Conservation (phyloP, 768 basidiomycete species). For the Leccinum imitatum region DNA sequence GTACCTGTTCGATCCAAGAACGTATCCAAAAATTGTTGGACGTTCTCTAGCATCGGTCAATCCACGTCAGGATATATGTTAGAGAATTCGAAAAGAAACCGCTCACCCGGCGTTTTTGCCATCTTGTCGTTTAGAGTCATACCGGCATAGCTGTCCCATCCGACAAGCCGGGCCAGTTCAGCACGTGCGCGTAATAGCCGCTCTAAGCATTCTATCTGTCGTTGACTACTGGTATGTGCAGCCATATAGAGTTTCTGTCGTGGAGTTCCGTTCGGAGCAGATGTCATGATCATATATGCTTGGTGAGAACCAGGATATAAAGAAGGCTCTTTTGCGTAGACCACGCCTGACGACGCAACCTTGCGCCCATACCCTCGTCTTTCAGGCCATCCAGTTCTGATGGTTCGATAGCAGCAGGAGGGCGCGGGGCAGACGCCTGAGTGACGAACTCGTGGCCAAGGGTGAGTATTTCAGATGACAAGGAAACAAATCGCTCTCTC, state of each 20-base stretch:
- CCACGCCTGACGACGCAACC: conserved; percentile 71
- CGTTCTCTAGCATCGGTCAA: conserved; percentile 59
- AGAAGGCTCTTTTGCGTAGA: conserved; percentile 74
- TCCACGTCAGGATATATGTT: conserved; percentile 2
- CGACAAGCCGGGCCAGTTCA: conserved; percentile 81
- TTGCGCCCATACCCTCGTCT: conserved; percentile 73
- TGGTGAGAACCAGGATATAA: conserved; percentile 85
- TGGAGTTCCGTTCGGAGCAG: conserved; percentile 82
- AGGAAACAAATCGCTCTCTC: conserved; percentile 78
- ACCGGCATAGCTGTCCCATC: conserved; percentile 81
- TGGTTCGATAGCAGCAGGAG: conserved; percentile 66
- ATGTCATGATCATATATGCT: conserved; percentile 91
- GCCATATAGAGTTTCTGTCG: conserved; percentile 82
- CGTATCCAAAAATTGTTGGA: conserved; percentile 79
- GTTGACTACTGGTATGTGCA: conserved; percentile 68
- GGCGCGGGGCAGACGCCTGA: conserved; percentile 59
- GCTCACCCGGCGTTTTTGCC: conserved; percentile 87
- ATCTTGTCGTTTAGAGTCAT: conserved; percentile 93
- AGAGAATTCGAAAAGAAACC: background rate
- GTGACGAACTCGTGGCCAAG: conserved; percentile 86
- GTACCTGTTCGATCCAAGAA: conserved; percentile 79
- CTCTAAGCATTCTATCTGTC: conserved; percentile 79
- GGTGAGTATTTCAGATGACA: conserved; percentile 85
- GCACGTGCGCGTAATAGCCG: conserved; percentile 71
- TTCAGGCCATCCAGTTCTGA: conserved; percentile 71